phyloP scores from a whole-genome alignment of 2,329 filamentous ascomycete species.

The Aphanocladium album region DNA sequence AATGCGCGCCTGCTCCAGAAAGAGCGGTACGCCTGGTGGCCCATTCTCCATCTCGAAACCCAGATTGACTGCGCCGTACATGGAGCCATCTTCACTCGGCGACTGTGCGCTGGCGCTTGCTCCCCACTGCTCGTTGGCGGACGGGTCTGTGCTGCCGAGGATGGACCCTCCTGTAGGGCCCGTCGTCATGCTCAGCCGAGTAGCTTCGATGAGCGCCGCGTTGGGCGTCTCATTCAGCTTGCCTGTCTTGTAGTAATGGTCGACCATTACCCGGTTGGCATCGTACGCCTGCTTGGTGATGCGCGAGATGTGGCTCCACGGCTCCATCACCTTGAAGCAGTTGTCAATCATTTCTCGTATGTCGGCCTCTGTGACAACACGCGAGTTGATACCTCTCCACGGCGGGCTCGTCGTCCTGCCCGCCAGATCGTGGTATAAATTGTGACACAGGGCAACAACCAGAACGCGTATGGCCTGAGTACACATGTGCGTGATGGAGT shows the following conservation, averaged over 20 bases:
- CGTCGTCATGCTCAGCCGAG: slow-evolving; percentile 3
- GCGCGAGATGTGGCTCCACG: slow-evolving; percentile 26
- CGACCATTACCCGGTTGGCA: slow-evolving; percentile 24
- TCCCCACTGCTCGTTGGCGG: slow-evolving; percentile 4
- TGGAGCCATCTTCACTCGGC: background rate
- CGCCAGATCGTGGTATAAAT: slow-evolving; percentile 29
- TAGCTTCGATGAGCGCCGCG: background rate
- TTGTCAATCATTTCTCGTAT: slow-evolving; percentile 29
- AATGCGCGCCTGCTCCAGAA: slow-evolving; percentile 8
- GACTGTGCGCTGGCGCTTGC: background rate
- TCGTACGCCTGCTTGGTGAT: slow-evolving; percentile 27
- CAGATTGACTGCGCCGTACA: slow-evolving; percentile 1
- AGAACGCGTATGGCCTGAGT: slow-evolving; percentile 29
- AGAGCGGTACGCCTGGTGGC: slow-evolving; percentile 7
- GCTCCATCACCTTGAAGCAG: slow-evolving; percentile 29
- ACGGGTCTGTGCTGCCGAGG: slow-evolving; percentile 1
- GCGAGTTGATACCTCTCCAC: slow-evolving; percentile 23
- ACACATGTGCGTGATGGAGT: slow-evolving; percentile 27
- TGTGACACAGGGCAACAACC: slow-evolving; percentile 30
- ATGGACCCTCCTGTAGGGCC: background rate
- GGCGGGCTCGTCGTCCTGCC: slow-evolving; percentile 33
- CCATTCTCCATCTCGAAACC: slow-evolving; percentile 8
- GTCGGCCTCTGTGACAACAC: slow-evolving; percentile 26
- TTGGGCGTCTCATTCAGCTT: slow-evolving; percentile 17
- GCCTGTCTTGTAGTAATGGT: slow-evolving; percentile 28